Conservation (phyloP, 1,284 basidiomycete species). For the Ceratobasidium sp. region DNA sequence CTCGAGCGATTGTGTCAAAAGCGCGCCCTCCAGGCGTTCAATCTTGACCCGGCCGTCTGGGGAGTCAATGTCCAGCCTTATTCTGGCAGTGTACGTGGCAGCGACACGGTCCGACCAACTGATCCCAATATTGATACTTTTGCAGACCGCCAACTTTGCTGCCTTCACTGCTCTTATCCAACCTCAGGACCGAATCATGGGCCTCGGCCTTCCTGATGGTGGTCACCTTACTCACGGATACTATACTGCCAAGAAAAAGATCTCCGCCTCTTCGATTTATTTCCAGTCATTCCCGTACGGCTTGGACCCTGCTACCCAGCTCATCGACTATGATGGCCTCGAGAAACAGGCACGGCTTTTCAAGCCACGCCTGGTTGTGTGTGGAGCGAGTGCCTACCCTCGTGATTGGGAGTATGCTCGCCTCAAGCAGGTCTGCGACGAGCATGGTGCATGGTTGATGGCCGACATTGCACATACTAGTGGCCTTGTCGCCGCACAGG, state of each 20-base stretch:
- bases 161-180: slow-evolving; percentile 96
- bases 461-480: slow-evolving; percentile 98
- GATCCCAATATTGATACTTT: slow-evolving; percentile 36
- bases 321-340: slow-evolving; percentile 90
- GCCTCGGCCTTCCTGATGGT: slow-evolving; percentile 97
- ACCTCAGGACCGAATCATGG: slow-evolving; percentile 99
- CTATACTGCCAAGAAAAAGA: slow-evolving; percentile 99
- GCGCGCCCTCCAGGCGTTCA: slow-evolving; percentile 95
- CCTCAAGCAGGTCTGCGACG: slow-evolving; percentile 83
- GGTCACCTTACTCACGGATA: slow-evolving; percentile 98
- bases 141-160: slow-evolving; percentile 91
- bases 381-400: slow-evolving; percentile 98
- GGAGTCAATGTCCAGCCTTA: slow-evolving; percentile 99
- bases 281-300: slow-evolving; percentile 99
- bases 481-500: slow-evolving; percentile 92
- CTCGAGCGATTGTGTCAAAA: slow-evolving; percentile 95
- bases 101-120: slow-evolving; percentile 5
- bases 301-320: slow-evolving; percentile 82
- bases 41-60: slow-evolving; percentile 90
- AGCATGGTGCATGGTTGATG: slow-evolving; percentile 91
- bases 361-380: slow-evolving; percentile 96
- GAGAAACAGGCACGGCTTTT: slow-evolving; percentile 91
- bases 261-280: slow-evolving; percentile 99
- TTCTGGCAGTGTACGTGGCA: slow-evolving; percentile 78
- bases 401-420: slow-evolving; percentile 95